phyloP scores from a whole-genome alignment of 352 stramenopile genomes.

The Blastocystis hominis region DNA sequence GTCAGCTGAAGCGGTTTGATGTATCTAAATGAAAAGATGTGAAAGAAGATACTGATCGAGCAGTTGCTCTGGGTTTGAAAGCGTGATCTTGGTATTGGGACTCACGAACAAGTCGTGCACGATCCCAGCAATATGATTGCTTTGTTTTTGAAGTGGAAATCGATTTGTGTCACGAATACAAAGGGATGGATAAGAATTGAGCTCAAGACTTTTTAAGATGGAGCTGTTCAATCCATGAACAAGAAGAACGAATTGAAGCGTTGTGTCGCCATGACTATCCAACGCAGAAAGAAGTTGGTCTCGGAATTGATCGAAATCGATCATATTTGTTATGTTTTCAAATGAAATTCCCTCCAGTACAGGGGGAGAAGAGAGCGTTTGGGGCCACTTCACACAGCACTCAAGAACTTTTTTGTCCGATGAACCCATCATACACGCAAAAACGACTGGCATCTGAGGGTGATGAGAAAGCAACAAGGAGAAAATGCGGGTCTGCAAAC shows the following conservation, averaged over 20 bases:
- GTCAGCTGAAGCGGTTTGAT: constrained; percentile 22
- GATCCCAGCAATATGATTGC: background rate
- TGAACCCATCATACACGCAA: background rate
- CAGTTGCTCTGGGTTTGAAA: background rate
- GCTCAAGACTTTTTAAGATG: background rate
- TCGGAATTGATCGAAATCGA: background rate
- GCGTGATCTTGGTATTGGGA: constrained; percentile 9
- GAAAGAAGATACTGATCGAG: background rate
- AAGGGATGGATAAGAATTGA: background rate
- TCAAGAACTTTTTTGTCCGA: background rate
- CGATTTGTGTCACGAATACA: background rate
- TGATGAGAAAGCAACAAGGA: background rate
- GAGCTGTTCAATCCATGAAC: background rate
- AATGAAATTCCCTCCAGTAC: background rate
- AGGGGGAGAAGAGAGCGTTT: background rate
- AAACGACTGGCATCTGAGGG: background rate
- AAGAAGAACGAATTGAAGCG: background rate
- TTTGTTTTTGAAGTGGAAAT: background rate
- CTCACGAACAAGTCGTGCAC: constrained; percentile 23
- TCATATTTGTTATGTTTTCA: background rate
- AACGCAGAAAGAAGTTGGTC: background rate
- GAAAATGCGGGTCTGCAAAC: background rate
- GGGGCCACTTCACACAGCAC: background rate
- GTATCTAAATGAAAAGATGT: background rate
- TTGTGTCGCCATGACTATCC: background rate